Evolutionary conservation across 441 rosid species (phyloP), one percentile per base, ranked within the genome.

Genomic region (Gossypium aridum): DNA sequence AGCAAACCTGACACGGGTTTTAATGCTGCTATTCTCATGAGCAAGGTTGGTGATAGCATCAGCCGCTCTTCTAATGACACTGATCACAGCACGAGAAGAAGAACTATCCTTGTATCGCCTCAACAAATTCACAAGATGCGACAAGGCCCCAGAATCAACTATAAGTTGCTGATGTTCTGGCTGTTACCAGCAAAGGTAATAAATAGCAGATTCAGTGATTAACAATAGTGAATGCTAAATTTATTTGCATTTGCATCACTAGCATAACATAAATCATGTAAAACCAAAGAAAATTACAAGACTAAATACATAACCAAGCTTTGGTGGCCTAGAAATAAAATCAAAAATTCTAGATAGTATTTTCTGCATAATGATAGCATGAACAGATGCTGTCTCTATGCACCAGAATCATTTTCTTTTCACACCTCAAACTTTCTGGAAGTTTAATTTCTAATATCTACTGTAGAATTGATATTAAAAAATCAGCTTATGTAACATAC

Each of bases 91-190:
- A 56, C 62, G 62, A 8, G 62, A 56, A 56, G 62, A 9, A 22
- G 62, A 20, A 56, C 7, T 9, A 56, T 20, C 28, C 62, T 56
- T 56, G 14, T 20, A 4, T 3, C 62, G 26, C 62, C 26, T 56
- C 62, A 56, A 20, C 62, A 56, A 56, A 20, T 8, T 56, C 28
- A 56, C 62, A 56, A 56, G 62, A 56, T 20, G 62, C 23, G 28
- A 56, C 62, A 56, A 9, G 62, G 62, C 62, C 62, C 62, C 62
- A 8, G 62, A 56, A 56, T 56, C 62, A 56, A 56, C 62, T 56
- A 56, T 56, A 2, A 56, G 28, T 20, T 56, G 62, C 62, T 56
- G 62, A 56, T 56, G 14, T 56, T 56, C 62, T 56, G 62, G 62
- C 62, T 56, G 62, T 56, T 20, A 56, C 14, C 62, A 56, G 14